A percentile compares a stretch with the other conserved stretches of the same genome.
These are phyloP conservation scores for Rhizophora mangle DNA, from an alignment of 345 rosid genomes.

Conservation along the genomic window DNA sequence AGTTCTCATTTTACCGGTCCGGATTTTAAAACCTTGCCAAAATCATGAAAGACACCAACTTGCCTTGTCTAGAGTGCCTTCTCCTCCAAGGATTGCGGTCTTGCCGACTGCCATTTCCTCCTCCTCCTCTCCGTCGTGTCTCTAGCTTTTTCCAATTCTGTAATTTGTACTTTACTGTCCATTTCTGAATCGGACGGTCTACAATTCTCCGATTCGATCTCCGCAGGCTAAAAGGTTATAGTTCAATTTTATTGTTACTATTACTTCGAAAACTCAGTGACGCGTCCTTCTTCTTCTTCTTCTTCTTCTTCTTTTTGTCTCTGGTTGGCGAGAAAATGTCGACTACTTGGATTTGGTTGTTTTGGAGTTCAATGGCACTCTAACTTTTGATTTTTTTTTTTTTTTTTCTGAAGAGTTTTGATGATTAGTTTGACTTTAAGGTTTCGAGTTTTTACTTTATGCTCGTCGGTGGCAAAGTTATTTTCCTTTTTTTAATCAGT, in stretches of 20 bases:
- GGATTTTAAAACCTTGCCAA: not conserved
- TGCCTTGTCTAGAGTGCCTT: not conserved
- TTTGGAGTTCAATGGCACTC: no score
- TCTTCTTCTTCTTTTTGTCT: not conserved
- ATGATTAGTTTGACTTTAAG: not conserved
- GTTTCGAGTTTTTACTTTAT: constrained; percentile 11
- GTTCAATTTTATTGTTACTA: no score
- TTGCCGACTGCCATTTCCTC: constrained; percentile 15
- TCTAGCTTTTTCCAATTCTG: not conserved
- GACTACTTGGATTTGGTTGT: no score
- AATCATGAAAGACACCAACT: constrained; percentile 10
- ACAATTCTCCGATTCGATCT: constrained; percentile 11
- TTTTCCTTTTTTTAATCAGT: no score
- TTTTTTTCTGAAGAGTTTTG: no score
- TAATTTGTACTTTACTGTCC: not conserved
- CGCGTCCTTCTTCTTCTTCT: not conserved
- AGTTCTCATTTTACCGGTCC: no score
- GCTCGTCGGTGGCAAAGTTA: not conserved
- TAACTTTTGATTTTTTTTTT: not conserved
- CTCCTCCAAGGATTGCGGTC: constrained; percentile 22
- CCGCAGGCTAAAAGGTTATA: no score
- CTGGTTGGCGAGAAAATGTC: constrained; percentile 5
- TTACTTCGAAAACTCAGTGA: no score
- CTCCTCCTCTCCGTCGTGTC: not conserved
- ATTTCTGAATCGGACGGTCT: constrained; percentile 11